Evolutionary conservation across 768 basidiomycete genomes (phyloP).

Genomic region (Collybia sordida): DNA sequence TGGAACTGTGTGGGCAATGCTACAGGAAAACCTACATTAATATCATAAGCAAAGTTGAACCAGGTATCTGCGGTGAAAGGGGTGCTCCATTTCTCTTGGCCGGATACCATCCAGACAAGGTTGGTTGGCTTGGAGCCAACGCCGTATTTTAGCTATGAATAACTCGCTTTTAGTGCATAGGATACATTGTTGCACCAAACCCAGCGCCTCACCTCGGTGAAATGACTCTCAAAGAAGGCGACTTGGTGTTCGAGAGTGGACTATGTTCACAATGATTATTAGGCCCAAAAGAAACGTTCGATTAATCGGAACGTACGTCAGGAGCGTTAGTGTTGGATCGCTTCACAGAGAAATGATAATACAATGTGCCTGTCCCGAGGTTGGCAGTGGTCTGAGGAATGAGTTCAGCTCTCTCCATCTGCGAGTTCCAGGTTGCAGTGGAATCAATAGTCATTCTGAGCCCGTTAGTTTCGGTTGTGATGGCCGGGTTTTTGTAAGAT

Average conservation of each 20-base stretch:
- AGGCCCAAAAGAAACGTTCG: background rate
- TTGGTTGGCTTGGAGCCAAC: constrained; percentile 46
- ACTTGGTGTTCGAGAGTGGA: constrained; percentile 59
- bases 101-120: constrained; percentile 52
- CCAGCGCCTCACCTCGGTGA: constrained; percentile 46
- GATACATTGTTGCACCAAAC: background rate
- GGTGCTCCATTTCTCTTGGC: constrained; percentile 47
- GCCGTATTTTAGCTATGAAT: constrained; percentile 52
- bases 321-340: constrained; percentile 48
- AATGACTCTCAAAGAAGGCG: constrained; percentile 63
- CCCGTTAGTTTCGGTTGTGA: constrained; percentile 48
- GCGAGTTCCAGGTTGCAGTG: constrained; percentile 55
- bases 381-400: constrained; percentile 49
- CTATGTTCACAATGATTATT: constrained; percentile 21
- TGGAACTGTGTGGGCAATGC: background rate
- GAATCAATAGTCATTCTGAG: constrained; percentile 54
- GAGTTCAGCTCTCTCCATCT: constrained; percentile 46
- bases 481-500: constrained; percentile 59
- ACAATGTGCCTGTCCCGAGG: constrained; percentile 55
- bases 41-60: constrained; percentile 70
- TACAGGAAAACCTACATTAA: constrained; percentile 40
- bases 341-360: constrained; percentile 63
- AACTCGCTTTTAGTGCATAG: background rate
- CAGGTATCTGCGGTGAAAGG: constrained; percentile 52
- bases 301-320: constrained; percentile 34